phyloP scores from a whole-genome alignment of 805 yeast genomes.

The Kuraishia hungarica region DNA sequence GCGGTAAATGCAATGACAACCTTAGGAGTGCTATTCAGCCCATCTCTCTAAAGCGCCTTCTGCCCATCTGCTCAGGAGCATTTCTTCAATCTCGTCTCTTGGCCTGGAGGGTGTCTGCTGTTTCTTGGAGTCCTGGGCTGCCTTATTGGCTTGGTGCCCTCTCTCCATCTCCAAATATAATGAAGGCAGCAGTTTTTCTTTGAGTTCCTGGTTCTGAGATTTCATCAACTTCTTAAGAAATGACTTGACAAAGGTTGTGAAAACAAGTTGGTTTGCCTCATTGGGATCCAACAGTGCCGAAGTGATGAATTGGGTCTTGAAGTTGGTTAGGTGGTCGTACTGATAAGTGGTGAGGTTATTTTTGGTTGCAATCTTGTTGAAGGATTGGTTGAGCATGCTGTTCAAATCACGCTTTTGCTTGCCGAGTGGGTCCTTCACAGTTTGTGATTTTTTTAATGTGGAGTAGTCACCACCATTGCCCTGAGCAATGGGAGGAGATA shows the following conservation, averaged over 20 bases:
- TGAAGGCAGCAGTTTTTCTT: conserved; percentile 19
- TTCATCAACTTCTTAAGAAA: conserved; percentile 22
- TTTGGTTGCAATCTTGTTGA: conserved; percentile 34
- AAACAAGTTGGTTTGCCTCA: conserved; percentile 18
- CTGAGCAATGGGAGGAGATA: neutral
- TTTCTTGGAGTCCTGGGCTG: neutral
- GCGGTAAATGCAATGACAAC: neutral
- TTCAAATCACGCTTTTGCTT: conserved; percentile 17
- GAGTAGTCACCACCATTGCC: neutral
- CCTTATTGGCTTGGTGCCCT: conserved; percentile 7
- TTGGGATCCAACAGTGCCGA: conserved; percentile 17
- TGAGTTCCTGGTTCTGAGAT: conserved; percentile 16
- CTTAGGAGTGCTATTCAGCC: neutral
- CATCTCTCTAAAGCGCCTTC: conserved; percentile 14
- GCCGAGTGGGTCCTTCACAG: neutral
- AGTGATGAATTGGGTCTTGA: conserved; percentile 26
- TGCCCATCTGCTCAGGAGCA: conserved; percentile 41
- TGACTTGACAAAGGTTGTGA: conserved; percentile 20
- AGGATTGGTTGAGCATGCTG: conserved; percentile 31
- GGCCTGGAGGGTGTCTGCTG: neutral
- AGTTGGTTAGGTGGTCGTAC: conserved; percentile 33
- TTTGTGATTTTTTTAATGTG: neutral
- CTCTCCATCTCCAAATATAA: conserved; percentile 13
- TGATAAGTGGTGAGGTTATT: conserved; percentile 47
- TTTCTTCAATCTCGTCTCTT: conserved; percentile 31